phyloP scores from a whole-genome alignment of 371 early-diverging fungal genomes.

The Mortierella sp. region DNA sequence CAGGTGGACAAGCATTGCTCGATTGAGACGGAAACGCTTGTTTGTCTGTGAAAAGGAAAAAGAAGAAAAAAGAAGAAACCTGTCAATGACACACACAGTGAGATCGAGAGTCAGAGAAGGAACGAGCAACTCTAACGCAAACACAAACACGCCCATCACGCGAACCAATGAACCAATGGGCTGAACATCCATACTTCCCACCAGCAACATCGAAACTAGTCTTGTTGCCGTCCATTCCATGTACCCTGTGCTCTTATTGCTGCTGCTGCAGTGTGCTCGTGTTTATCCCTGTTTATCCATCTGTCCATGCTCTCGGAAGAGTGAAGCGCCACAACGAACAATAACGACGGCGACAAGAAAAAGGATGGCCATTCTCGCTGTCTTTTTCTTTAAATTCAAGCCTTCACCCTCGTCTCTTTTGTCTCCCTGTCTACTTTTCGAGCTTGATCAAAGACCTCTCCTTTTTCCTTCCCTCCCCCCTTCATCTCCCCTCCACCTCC shows the following conservation, averaged over 20 bases:
- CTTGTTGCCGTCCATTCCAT: background rate
- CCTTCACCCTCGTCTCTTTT: background rate
- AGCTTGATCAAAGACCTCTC: conserved; percentile 10
- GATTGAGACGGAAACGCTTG: background rate
- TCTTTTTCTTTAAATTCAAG: background rate
- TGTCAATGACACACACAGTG: background rate
- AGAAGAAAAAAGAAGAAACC: background rate
- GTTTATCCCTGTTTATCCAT: background rate
- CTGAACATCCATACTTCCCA: background rate
- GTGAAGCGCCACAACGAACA: too few relatives aligned
- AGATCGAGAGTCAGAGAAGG: too few relatives aligned
- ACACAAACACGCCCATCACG: background rate
- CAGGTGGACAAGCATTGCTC: background rate
- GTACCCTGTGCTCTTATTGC: too few relatives aligned
- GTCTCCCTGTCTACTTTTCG: conserved; percentile 20
- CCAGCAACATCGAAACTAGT: background rate
- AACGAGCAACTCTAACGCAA: background rate
- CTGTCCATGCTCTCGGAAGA: background rate
- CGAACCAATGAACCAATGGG: background rate
- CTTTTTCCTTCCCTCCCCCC: background rate
- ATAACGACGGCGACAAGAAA: background rate
- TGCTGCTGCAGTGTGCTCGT: background rate
- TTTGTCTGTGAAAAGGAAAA: background rate
- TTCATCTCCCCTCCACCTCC: background rate
- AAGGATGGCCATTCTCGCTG: background rate